Conservation (phyloP, 202 grass and related monocot genomes). For the Elaeis oleifera region DNA sequence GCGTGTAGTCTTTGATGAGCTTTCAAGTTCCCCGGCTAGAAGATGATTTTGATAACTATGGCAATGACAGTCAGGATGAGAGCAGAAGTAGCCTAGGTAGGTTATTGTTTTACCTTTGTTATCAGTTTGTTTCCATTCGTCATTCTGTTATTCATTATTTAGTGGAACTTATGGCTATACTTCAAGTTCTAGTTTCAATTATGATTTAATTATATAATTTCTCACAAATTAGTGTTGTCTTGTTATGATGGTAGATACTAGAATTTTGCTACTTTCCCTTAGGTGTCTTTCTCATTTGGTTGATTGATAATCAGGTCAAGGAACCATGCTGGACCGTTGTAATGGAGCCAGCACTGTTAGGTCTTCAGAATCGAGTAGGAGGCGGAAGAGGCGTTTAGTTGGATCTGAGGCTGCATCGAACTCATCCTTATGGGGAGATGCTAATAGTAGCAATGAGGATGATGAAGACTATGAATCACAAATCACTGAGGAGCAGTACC, state of each 20-base stretch:
- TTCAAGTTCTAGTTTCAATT: background rate
- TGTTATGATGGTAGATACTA: background rate
- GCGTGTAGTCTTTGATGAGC: conserved; percentile 76
- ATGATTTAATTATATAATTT: conserved; percentile 3
- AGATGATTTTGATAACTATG: conserved; percentile 53
- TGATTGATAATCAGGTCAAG: conserved; percentile 41
- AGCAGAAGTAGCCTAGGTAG: conserved; percentile 57
- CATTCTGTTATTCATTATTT: conserved; percentile 13
- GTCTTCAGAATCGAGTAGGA: conserved; percentile 37
- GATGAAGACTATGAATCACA: conserved; percentile 46
- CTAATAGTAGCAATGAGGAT: conserved; percentile 45
- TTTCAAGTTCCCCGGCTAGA: conserved; percentile 74
- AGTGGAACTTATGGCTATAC: background rate
- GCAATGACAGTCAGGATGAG: conserved; percentile 61
- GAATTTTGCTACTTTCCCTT: too few species aligned
- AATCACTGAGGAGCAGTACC: conserved; percentile 85
- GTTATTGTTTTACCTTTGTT: conserved; percentile 3
- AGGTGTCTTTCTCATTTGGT: background rate
- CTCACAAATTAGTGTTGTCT: background rate
- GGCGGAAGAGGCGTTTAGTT: conserved; percentile 38
- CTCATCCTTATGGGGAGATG: conserved; percentile 12
- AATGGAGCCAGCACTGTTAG: conserved; percentile 43
- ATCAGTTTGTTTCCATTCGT: background rate
- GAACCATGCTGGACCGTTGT: conserved; percentile 46
- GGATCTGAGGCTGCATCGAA: conserved; percentile 10